These are phyloP conservation scores for Turritis glabra DNA, from an alignment of 345 rosid genomes.

Conservation along the genomic window DNA sequence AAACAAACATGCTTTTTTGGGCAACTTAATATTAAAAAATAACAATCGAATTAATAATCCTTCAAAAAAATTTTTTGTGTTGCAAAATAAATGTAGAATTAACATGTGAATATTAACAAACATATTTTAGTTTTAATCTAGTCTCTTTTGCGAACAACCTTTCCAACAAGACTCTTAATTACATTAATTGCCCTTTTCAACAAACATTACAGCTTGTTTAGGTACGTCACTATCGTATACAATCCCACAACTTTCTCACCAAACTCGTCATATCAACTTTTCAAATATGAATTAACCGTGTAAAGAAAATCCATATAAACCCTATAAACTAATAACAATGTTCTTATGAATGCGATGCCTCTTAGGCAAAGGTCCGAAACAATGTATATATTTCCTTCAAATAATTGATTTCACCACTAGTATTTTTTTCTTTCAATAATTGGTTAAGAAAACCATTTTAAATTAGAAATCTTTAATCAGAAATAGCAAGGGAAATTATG, in stretches of 20 bases:
- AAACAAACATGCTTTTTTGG: background rate
- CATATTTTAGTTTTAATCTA: background rate
- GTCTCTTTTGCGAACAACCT: background rate
- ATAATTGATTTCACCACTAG: background rate
- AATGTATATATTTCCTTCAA: background rate
- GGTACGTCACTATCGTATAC: constrained; percentile 7
- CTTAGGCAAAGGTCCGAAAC: background rate
- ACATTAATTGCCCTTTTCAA: constrained; percentile 12
- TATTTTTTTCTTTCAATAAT: background rate
- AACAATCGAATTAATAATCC: background rate
- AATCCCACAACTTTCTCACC: constrained; percentile 22
- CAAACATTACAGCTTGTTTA: constrained; percentile 19
- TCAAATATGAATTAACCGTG: background rate
- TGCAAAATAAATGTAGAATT: background rate
- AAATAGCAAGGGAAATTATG: background rate
- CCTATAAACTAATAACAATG: background rate
- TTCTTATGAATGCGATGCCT: background rate
- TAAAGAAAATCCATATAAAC: constrained; percentile 1
- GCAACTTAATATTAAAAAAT: background rate
- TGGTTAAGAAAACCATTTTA: background rate
- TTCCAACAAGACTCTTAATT: constrained; percentile 9
- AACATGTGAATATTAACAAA: background rate
- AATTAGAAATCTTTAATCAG: background rate
- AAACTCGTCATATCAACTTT: constrained; percentile 17
- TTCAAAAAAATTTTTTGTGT: background rate